Base-by-base conservation (phyloP, 2,329 filamentous ascomycete genomes). In the Paracoccidioides brasiliensis region DNA sequence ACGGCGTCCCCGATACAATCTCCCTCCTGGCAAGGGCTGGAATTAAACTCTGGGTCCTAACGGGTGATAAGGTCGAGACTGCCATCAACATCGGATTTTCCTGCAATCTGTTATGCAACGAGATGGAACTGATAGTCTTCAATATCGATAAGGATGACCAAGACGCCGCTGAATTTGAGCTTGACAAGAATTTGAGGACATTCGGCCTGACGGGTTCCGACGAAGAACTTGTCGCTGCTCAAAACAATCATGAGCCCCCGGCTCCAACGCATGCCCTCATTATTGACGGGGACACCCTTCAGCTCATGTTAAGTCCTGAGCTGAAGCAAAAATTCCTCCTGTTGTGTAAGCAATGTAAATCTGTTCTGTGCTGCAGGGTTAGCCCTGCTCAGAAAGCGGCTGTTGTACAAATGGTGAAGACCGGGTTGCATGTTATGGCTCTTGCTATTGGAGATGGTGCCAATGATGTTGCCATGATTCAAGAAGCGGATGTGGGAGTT, bases 21-120 rank as follows among this genome's bases (percentile, higher is more conserved):
- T 87, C 86, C 52, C 75, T 98, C 46, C 82, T 98, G 53, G 91
- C 86, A 35, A 83, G 90, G 65, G 93, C 93, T 54, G 94, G 94
- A 69, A 96, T 98, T 72, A 98, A 98, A 72, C 81, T 98, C 6
- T 98, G 93, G 93, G 93, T 98, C 54, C 76, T 98, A 61, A 98
- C 93, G 14, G 93, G 94, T 60, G 93, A 98, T 78, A 98, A 97
- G 72, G 91, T 97, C 37, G 93, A 98, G 73, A 98, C 93, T 30
- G 93, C 94, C 56, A 98, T 98, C 82, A 98, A 98, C 74, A 98
- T 98, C 67, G 93, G 93, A 2, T 98, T 97, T 72, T 98, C 94
- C 9, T 98, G 94, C 76, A 98, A 98, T 64, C 78, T 98, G 37
- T 80, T 98, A 55, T 90, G 91, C 72, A 98, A 96, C 70, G 88